Conservation (phyloP, 352 stramenopile genomes). For the Pythium biforme region DNA sequence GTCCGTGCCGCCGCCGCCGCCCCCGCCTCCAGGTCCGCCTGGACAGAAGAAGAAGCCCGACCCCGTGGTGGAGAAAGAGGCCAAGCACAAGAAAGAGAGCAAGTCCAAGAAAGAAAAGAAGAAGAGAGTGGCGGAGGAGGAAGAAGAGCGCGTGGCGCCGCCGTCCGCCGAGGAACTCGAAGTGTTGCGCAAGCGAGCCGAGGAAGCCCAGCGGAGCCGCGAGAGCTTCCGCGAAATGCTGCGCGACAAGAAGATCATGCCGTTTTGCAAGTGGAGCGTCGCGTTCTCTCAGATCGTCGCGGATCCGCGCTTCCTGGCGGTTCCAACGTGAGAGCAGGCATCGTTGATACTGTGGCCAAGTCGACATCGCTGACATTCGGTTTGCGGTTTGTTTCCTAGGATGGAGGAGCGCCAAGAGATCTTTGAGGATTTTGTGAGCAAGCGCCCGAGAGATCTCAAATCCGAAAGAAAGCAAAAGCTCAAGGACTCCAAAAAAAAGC, state of each 20-base stretch:
- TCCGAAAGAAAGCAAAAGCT: slow-evolving; percentile 75
- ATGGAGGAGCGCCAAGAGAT: slow-evolving; percentile 80
- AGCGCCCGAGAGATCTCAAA: slow-evolving; percentile 75
- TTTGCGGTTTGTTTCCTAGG: slow-evolving; percentile 18
- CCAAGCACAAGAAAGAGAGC: slow-evolving; percentile 14
- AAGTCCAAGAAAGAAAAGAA: slow-evolving; percentile 18
- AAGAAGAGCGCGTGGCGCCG: slow-evolving; percentile 19
- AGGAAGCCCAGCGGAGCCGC: slow-evolving; percentile 42
- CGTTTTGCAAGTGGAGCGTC: slow-evolving; percentile 80
- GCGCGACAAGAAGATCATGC: slow-evolving; percentile 84
- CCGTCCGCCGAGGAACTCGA: slow-evolving; percentile 36
- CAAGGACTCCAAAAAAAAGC: slow-evolving; percentile 57
- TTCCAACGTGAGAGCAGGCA: slow-evolving; percentile 37
- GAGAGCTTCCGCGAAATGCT: slow-evolving; percentile 72
- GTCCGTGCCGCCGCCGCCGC: slow-evolving; percentile 20
- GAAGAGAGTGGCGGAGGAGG: slow-evolving; percentile 2
- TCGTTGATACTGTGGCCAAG: not conserved
- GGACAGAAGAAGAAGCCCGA: slow-evolving; percentile 12
- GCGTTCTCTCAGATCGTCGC: slow-evolving; percentile 67
- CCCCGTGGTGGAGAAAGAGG: not conserved
- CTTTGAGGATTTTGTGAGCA: slow-evolving; percentile 77
- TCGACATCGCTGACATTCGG: not conserved
- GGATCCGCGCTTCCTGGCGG: slow-evolving; percentile 70
- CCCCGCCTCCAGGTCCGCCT: slow-evolving; percentile 22
- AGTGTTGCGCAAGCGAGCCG: slow-evolving; percentile 29